phyloP scores from a whole-genome alignment of 1,284 basidiomycete genomes.

The Moesziomyces sp. region DNA sequence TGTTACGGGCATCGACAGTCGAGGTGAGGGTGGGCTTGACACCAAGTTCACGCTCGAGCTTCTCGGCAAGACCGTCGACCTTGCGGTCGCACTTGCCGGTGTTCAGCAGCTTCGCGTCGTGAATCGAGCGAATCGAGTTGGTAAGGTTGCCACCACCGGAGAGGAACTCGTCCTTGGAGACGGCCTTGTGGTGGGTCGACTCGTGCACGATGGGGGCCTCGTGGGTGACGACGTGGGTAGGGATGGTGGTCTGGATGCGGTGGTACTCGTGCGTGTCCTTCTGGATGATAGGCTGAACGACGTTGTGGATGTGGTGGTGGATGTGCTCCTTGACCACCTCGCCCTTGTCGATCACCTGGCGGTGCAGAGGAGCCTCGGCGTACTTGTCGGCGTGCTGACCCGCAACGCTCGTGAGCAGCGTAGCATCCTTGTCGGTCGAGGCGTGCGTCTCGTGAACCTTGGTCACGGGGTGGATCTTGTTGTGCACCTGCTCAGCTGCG shows the following conservation, averaged over 20 bases:
- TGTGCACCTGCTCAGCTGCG: conserved; percentile 56
- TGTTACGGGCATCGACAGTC: conserved; percentile 3
- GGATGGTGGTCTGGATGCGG: conserved; percentile 64
- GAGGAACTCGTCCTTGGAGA: conserved; percentile 63
- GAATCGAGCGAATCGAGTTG: conserved; percentile 40
- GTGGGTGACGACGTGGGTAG: conserved; percentile 60
- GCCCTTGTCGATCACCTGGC: conserved; percentile 66
- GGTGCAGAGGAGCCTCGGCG: conserved; percentile 54
- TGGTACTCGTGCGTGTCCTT: conserved; percentile 67
- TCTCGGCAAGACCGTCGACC: conserved; percentile 59
- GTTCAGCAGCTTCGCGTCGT: conserved; percentile 60
- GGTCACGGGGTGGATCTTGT: conserved; percentile 59
- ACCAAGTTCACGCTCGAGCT: conserved; percentile 50
- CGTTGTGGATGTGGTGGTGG: conserved; percentile 68
- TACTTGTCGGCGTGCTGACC: conserved; percentile 56
- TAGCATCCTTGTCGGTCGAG: conserved; percentile 67
- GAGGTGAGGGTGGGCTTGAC: conserved; percentile 19
- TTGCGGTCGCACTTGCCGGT: conserved; percentile 57
- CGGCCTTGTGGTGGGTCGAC: conserved; percentile 60
- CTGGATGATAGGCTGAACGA: conserved; percentile 67
- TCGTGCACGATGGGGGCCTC: conserved; percentile 67
- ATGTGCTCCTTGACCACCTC: conserved; percentile 64
- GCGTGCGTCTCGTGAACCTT: conserved; percentile 63
- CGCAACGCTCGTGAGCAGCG: conserved; percentile 62
- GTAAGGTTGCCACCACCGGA: conserved; percentile 57